Base-by-base conservation (phyloP, 2,329 filamentous ascomycete species). In the Venturiaceae sp. region DNA sequence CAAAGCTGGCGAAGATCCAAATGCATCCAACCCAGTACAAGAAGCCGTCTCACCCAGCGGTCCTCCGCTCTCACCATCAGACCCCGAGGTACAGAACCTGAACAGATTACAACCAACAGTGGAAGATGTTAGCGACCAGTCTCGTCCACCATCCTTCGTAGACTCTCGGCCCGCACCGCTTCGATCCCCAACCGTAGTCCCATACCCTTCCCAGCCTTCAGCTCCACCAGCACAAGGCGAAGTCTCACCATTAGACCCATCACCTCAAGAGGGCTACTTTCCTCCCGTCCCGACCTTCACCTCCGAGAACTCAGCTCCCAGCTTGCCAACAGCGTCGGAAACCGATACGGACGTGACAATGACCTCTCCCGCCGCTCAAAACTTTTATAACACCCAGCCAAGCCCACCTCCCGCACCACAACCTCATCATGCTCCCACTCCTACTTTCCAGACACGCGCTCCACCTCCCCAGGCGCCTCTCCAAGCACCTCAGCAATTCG, bases 1-100 rank as follows among this genome's bases (percentile, higher is more conserved):
- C 66, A 94, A 92, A 67, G 88, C 92, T 41, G 91, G 91, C 57
- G 86, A 89, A 63, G 92, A 99, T 68, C 94, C 94, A 3, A 99
- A 99, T 72, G 84, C 87, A 21, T 88, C 89, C 7, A 97, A 97
- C 67, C 92, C 92, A 0, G 83, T 83, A 59, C 79, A 85, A 57
- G 77, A 82, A 58, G 66, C 73, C 21, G 77, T 80, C 46, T 75
- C 75, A 21, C 67, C 71, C 23, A 68, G 71, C 44, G 68, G 75
- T 16, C 75, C 77, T 46, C 67, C 73, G 2, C 72, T 87, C n/a
- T 83, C 85, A 64, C 80, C 82, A 1, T 78, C 80, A 57, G 86
- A 90, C 61, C 81, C 84, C 1, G 85, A 88, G 55, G 82, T 87
- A 1, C 80, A 82, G 65, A 72, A 76, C 44, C 73, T 84, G 55